Evolutionary conservation across 768 basidiomycete species (phyloP), one percentile per base, ranked within the genome.

Genomic region (Kwoniella dejecticola): DNA sequence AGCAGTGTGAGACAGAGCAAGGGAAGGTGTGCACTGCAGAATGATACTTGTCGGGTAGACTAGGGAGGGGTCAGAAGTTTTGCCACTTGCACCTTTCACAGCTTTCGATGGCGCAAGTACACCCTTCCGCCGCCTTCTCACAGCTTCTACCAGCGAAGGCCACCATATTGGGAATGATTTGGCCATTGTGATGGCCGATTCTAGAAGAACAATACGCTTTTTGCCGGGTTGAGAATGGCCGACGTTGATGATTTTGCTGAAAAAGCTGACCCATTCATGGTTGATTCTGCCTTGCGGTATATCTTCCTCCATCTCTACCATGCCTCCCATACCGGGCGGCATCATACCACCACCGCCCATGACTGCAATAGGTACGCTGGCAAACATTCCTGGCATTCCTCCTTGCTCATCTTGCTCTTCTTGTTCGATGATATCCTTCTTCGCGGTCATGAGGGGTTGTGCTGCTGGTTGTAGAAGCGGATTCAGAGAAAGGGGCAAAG

Each of bases 21-120:
- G 79, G 3, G 89, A 81, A 26, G 92, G 91, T 0, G 88, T 87
- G 70, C 90, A 86, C n/a, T 91, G 91, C 69, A 95, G 89, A 17
- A 96, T 82, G 47, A 96, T 90, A 7, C 87, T 85, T 68, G 88
- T 89, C 2, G 91, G 90, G 23, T 62, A 55, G 5, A 45, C 24
- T 71, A 85, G 49, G 6, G 44, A 31, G 1, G 59, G 36, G 5
- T 26, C 41, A 10, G 23, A 31, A 13, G 36, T 50, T 26, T 52
- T 54, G 23, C 31, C 62, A 29, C 36, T 52, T 36, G 40, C 30
- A 19, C 54, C 42, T 31, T 61, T 48, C 15, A 23, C 26, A 19
- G 38, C 85, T 33, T 85, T 84, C 4, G 85, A 82, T 11, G 86
- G 82, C 27, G 85, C 82, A 0, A 85, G 79, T 10, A 52, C 15